phyloP scores from a whole-genome alignment of 345 rosid species.

The Raphanus sativus region DNA sequence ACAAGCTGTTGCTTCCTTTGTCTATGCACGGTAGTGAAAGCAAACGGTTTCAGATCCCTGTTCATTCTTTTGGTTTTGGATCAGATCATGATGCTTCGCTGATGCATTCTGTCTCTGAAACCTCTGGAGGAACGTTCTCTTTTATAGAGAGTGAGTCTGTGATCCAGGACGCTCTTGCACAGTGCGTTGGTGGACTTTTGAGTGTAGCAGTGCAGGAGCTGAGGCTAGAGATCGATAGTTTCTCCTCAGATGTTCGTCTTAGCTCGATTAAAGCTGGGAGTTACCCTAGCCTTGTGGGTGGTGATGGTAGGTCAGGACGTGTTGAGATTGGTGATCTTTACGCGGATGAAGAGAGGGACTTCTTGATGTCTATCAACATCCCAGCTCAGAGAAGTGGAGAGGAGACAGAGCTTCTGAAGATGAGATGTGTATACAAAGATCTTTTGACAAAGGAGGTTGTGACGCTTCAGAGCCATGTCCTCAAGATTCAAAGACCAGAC shows the following conservation, averaged over 20 bases:
- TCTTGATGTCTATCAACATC: conserved; percentile 73
- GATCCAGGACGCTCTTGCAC: conserved; percentile 98
- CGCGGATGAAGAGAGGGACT: conserved; percentile 93
- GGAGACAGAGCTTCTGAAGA: conserved; percentile 62
- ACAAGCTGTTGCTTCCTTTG: conserved; percentile 62
- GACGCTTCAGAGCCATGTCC: conserved; percentile 54
- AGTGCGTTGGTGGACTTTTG: conserved; percentile 94
- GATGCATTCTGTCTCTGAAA: conserved; percentile 91
- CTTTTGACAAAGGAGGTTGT: conserved; percentile 66
- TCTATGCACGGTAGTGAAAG: conserved; percentile 44
- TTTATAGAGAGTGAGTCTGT: conserved; percentile 86
- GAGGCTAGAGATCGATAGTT: conserved; percentile 61
- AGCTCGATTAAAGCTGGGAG: conserved; percentile 78
- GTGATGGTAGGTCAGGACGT: conserved; percentile 51
- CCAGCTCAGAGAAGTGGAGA: conserved; percentile 51
- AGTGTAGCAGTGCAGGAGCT: conserved; percentile 93
- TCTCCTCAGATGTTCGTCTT: conserved; percentile 51
- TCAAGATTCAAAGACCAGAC: conserved; percentile 63
- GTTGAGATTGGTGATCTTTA: conserved; percentile 86
- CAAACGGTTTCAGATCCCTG: conserved; percentile 67
- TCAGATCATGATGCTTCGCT: conserved; percentile 87
- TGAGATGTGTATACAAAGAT: conserved; percentile 75
- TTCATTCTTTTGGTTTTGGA: conserved; percentile 94
- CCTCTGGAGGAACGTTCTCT: conserved; percentile 91
- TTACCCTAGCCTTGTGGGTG: conserved; percentile 53